A percentile compares a stretch with the other conserved stretches of the same genome.
These are phyloP conservation scores for Grifola frondosa DNA, from an alignment of 1,284 basidiomycete species.

Conservation along the genomic window DNA sequence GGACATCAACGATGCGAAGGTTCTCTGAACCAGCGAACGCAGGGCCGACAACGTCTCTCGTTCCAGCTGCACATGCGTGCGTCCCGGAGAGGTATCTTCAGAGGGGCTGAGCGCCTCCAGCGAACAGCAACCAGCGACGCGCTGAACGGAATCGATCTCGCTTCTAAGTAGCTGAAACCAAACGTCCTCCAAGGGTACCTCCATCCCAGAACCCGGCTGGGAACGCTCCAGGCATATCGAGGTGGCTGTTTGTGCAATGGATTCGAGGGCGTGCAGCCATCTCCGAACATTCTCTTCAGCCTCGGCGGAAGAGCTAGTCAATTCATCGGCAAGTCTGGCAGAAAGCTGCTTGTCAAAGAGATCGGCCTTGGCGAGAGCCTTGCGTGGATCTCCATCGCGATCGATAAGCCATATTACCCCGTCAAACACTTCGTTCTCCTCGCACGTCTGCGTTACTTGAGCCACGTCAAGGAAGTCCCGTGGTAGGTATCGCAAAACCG, in stretches of 20 bases:
- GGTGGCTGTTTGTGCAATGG: constrained; percentile 61
- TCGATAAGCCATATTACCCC: constrained; percentile 85
- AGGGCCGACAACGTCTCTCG: constrained; percentile 49
- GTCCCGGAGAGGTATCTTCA: constrained; percentile 18
- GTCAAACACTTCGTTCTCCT: constrained; percentile 66
- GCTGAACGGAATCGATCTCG: constrained; percentile 80
- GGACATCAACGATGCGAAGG: constrained; percentile 83
- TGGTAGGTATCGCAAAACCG: constrained; percentile 63
- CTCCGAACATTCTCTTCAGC: constrained; percentile 33
- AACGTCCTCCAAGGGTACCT: constrained; percentile 75
- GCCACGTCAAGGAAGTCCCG: constrained; percentile 58
- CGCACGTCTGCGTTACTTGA: constrained; percentile 62
- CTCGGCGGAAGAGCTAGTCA: constrained; percentile 33
- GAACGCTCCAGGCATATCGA: constrained; percentile 71
- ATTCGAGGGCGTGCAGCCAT: constrained; percentile 43
- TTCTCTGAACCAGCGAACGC: constrained; percentile 79
- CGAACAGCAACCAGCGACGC: constrained; percentile 49
- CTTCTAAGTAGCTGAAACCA: constrained; percentile 88
- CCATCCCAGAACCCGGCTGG: constrained; percentile 34
- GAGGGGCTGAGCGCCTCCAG: constrained; percentile 25
- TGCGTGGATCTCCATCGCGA: constrained; percentile 58
- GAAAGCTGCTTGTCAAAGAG: constrained; percentile 59
- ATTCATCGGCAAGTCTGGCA: constrained; percentile 45
- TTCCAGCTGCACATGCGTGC: constrained; percentile 24
- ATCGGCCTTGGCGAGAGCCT: constrained; percentile 70